Base-by-base conservation (phyloP, 1,139 yeast genomes). In the Yamadazyma conglobata region DNA sequence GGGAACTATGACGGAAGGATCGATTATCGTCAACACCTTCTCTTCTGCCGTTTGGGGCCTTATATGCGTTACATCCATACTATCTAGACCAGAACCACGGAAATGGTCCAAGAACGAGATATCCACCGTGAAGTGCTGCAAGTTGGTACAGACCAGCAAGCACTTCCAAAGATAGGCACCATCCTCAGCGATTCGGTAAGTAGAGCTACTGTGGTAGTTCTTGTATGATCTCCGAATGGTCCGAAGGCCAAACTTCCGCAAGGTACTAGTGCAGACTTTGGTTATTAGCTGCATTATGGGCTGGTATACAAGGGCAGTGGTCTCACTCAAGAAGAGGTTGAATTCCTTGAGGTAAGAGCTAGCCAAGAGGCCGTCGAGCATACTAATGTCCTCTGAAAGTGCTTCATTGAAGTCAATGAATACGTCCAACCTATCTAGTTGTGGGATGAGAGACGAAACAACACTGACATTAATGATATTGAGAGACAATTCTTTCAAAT, bases 401-500 rank as follows among this genome's bases (percentile, higher is more conserved):
- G 52, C 27, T 10, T 49, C 55, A 19, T 47, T 43, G 24, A 50
- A 50, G 27, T 58, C 60, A 11, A 53, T 35, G 18, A 52, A 43
- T 13, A 59, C 22, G 35, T 60, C 64, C 15, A 60, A 40, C 19
- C 62, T 40, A 3, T 31, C 30, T 7, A 60, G 27, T 2, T 27
- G 26, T 3, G 32, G 20, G 6, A 52, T 14, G 4, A 37, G 12
- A 5, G 24, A 37, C 24, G 19, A 18, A 17, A 16, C 19, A 13
- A 21, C 38, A 19, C 24, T 7, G 47, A 44, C 2, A 58, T 51
- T 28, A 32, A 40, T 15, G 1, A 48, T 42, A 35, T 52, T 50
- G 6, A 54, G 37, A 2, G 59, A 39, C 20, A 58, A 40, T 11
- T 23, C 27, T 9, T 37, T 22, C 4, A 57, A 27, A 2, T 34